These are phyloP conservation scores for Vanrija sp. DNA, from an alignment of 1,284 basidiomycete genomes.

Conservation along the genomic window DNA sequence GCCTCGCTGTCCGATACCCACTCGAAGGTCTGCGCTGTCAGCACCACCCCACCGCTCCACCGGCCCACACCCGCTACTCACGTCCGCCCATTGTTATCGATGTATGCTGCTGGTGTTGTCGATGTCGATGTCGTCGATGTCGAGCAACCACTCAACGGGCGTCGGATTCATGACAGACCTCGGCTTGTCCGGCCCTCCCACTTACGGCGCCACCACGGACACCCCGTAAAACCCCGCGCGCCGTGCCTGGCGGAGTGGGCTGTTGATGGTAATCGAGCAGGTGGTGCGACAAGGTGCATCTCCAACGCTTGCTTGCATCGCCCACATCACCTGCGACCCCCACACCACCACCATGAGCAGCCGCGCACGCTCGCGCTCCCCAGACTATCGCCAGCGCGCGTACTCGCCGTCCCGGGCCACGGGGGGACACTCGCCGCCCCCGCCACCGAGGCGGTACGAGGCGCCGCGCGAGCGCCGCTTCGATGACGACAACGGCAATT, in stretches of 20 bases:
- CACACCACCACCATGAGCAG: slow-evolving; percentile 12
- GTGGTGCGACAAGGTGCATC: background rate
- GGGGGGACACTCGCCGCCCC: background rate
- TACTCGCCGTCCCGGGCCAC: slow-evolving; percentile 5
- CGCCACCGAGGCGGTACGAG: slow-evolving; percentile 15
- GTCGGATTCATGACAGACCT: background rate
- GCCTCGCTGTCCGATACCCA: too few species aligned
- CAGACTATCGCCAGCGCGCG: slow-evolving; percentile 13
- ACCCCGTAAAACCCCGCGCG: too few species aligned
- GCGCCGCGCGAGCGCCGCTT: background rate
- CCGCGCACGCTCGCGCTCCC: slow-evolving; percentile 15
- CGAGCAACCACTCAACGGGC: background rate
- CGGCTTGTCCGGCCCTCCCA: background rate
- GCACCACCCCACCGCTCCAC: background rate
- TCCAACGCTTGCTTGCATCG: background rate
- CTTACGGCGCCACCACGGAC: background rate
- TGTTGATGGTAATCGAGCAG: too few species aligned
- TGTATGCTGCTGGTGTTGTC: too few species aligned
- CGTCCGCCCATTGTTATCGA: too few species aligned
- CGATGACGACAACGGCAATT: slow-evolving; percentile 6
- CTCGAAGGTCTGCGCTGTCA: too few species aligned
- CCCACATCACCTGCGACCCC: background rate
- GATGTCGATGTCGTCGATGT: background rate
- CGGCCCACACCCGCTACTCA: too few species aligned
- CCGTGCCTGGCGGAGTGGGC: too few species aligned